Evolutionary conservation across 345 rosid species (phyloP), one percentile per base, ranked within the genome.

Genomic region (Aquilaria malaccensis): DNA sequence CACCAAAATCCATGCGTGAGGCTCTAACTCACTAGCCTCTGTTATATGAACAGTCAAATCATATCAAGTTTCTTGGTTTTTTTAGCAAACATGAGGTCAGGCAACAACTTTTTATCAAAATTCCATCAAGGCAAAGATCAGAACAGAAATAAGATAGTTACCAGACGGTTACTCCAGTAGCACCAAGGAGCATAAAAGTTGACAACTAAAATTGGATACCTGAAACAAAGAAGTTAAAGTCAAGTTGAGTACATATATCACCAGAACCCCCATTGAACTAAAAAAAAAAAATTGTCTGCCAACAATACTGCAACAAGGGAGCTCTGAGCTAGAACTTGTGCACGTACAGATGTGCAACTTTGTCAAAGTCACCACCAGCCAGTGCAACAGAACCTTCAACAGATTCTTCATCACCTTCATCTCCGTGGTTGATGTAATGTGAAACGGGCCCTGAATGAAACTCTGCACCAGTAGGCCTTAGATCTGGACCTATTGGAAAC

Each of bases 101-200:
- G 22, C 22, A 22, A 22, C 59, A 30, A 56, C 9, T 30, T 31
- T 5, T 30, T 56, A 6, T 12, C 13, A 14, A 22, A 11, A 30
- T 30, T 33, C 30, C 59, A 56, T 31, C 55, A 52, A 13, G 15
- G 22, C 30, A 52, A 52, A 52, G 7, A 37, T 9, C 43, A 50
- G 29, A 37, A 67, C 10, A 22, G 51, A 53, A 30, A 66, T 14
- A 47, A 45, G 32, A 64, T 46, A 71, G 62, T 74, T 87, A 91
- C 98, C 96, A 95, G 80, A 77, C 91, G 97, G 63, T 76, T 86
- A 76, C 99, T 81, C 96, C 96, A 95, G 73, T 75, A 78, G 79
- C 99, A 95, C 99, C 99, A 95, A 13, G 96, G 98, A 70, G 98
- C 98, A 76, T 58, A 86, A 80, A 95, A 95, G 78, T 95, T 95